Evolutionary conservation across 2,329 filamentous ascomycete genomes (phyloP).

Genomic region (Metarhizium album): DNA sequence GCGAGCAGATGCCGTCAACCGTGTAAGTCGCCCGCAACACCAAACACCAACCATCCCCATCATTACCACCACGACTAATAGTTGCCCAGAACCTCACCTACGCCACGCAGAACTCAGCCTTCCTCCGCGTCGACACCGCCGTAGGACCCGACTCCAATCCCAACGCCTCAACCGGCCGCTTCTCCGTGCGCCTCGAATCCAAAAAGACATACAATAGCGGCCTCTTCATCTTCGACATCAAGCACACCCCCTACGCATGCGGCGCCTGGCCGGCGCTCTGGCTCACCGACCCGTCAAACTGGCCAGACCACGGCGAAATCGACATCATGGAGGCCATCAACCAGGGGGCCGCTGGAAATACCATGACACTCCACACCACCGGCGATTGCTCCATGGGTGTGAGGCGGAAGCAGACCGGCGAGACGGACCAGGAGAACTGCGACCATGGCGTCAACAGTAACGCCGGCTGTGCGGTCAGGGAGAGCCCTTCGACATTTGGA

Average conservation of each 20-base stretch:
- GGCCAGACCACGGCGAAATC: conserved; percentile 55
- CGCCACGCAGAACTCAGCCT: conserved; percentile 38
- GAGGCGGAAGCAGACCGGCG: conserved; percentile 42
- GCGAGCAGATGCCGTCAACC: conserved; percentile 24
- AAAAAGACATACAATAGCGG: conserved; percentile 49
- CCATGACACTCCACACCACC: conserved; percentile 49
- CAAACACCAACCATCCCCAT: background rate
- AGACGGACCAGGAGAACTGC: conserved; percentile 33
- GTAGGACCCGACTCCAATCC: conserved; percentile 36
- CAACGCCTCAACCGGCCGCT: conserved; percentile 46
- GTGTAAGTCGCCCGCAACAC: conserved; percentile 23
- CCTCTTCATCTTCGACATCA: conserved; percentile 57
- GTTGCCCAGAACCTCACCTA: conserved; percentile 49
- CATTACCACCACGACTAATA: background rate
- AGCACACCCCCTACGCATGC: conserved; percentile 53
- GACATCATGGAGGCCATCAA: conserved; percentile 52
- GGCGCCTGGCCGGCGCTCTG: conserved; percentile 57
- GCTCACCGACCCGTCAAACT: conserved; percentile 49
- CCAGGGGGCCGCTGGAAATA: conserved; percentile 41
- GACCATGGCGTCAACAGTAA: conserved; percentile 40
- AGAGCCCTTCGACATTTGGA: conserved; percentile 35
- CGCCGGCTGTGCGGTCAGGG: conserved; percentile 45
- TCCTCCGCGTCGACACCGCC: conserved; percentile 51
- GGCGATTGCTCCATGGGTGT: conserved; percentile 40
- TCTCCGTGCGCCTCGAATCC: conserved; percentile 53